Percentiles rank a stretch among this genome's conserved stretches.
These are phyloP conservation scores for Exophiala phaeomuriformis DNA, from an alignment of 2,329 filamentous ascomycete species.

Conservation along the genomic window DNA sequence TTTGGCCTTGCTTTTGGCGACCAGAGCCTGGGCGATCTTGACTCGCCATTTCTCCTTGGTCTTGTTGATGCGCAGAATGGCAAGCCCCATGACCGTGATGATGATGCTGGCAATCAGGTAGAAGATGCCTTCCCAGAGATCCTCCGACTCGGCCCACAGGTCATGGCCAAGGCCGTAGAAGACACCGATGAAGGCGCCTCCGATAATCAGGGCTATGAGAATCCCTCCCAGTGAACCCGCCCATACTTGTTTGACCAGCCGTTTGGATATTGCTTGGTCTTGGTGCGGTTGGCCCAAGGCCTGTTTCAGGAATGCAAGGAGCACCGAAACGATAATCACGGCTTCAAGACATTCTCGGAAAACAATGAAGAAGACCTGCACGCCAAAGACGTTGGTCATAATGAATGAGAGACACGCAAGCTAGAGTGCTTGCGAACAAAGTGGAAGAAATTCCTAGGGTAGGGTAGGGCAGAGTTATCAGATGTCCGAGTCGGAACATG, in stretches of 20 bases:
- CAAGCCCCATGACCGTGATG: conserved; percentile 73
- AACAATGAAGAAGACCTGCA: conserved; percentile 83
- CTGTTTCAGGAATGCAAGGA: conserved; percentile 77
- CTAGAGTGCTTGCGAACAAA: conserved; percentile 32
- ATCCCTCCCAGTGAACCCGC: conserved; percentile 57
- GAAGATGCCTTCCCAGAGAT: conserved; percentile 76
- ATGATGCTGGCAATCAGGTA: conserved; percentile 67
- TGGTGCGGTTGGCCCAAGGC: conserved; percentile 57
- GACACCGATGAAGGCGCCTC: conserved; percentile 60
- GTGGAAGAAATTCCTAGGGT: background rate
- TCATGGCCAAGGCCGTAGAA: conserved; percentile 65
- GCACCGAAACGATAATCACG: conserved; percentile 76
- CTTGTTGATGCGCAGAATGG: conserved; percentile 72
- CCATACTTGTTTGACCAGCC: conserved; percentile 64
- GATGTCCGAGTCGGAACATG: no score
- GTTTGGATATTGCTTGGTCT: conserved; percentile 59
- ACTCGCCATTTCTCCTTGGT: conserved; percentile 78
- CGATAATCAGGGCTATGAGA: conserved; percentile 57
- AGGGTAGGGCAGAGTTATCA: background rate
- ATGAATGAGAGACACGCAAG: conserved; percentile 32
- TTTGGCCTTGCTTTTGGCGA: conserved; percentile 44
- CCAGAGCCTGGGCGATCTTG: conserved; percentile 66
- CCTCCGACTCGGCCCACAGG: conserved; percentile 60
- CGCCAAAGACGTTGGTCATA: conserved; percentile 64
- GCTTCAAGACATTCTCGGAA: conserved; percentile 80